Evolutionary conservation across 2,329 filamentous ascomycete species (phyloP).

Genomic region (Dendryphion nanum): DNA sequence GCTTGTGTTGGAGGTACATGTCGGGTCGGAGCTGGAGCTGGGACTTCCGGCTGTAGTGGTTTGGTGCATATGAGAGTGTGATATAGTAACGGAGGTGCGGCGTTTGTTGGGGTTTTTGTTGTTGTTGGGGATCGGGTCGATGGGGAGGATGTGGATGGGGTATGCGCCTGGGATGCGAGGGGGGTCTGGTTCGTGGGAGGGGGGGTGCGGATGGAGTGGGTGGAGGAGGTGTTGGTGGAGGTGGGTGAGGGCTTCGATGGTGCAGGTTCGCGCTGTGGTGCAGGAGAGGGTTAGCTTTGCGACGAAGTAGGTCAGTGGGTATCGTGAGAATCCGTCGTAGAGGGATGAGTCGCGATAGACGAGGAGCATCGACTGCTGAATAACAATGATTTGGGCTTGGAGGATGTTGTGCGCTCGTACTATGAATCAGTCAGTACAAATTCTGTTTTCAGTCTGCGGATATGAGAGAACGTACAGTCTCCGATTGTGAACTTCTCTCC

Average conservation of each 20-base stretch:
- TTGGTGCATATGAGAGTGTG: too few species aligned
- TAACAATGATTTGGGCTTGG: conserved; percentile 30
- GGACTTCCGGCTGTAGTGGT: neutral
- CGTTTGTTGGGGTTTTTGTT: too few species aligned
- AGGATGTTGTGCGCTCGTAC: conserved; percentile 29
- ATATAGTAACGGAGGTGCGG: too few species aligned
- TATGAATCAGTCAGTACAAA: conserved; percentile 3
- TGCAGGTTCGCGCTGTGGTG: conserved; percentile 20
- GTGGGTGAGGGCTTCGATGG: conserved; percentile 26
- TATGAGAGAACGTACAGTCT: conserved; percentile 27
- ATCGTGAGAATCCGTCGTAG: conserved; percentile 4
- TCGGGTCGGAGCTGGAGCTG: neutral
- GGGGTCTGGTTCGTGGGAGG: conserved; percentile 3
- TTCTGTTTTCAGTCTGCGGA: neutral
- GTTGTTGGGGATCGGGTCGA: too few species aligned
- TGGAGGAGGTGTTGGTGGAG: conserved; percentile 29
- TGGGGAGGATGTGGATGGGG: conserved; percentile 6
- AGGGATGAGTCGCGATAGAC: conserved; percentile 24
- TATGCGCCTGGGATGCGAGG: conserved; percentile 19
- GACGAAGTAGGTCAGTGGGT: conserved; percentile 28
- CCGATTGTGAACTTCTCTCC: conserved; percentile 31
- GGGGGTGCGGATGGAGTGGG: too few species aligned
- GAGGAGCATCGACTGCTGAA: conserved; percentile 28
- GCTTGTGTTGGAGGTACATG: neutral
- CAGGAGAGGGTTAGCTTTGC: conserved; percentile 27